Evolutionary conservation across 495 filamentous ascomycete species (phyloP), one percentile per base, ranked within the genome.

Genomic region (Penicillium fimorum): DNA sequence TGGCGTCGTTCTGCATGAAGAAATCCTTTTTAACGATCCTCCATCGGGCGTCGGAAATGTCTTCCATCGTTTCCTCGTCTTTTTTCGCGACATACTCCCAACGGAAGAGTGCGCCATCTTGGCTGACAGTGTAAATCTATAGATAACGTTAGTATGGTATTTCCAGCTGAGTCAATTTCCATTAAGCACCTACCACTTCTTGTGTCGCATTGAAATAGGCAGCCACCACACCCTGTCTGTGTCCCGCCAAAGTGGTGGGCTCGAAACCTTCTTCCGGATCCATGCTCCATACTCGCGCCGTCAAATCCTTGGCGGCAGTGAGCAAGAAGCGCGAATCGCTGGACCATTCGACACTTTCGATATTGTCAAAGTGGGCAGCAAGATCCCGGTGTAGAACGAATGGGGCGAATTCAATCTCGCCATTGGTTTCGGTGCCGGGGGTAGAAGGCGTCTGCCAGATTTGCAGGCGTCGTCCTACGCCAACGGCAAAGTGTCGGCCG

Each of bases 121-220:
- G 80, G 58, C 84, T 87, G 53, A 86, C 75, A 10, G 84, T 87
- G 71, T 90, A 92, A 61, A 87, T 84, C 89, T 89, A 87, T 56
- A 7, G 8, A 22, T 29, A n/a, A 4, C 1, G 29, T 72, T 79
- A 79, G 66, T 79, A 81, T 43, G 27, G 9, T 80, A 68, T 9
- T 40, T 40, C 27, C 79, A 77, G 30, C 78, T 82, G 58, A 79
- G 79, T 77, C 44, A n/a, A 43, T 30, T 30, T 15, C 15, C 3
- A 70, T 76, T 54, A 18, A 18, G 45, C 18, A 69, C 76, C 56
- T 64, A 84, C 81, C 57, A 75, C 76, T 76, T 98, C 94, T 68
- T 98, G 94, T 61, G 96, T 86, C 56, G 86, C 86, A 15, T 92
- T 93, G 67, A 98, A 97, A 81, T 89, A 97, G 11, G 92, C 92